Conservation (phyloP, 2,329 filamentous ascomycete genomes). For the Massarina eburnea region DNA sequence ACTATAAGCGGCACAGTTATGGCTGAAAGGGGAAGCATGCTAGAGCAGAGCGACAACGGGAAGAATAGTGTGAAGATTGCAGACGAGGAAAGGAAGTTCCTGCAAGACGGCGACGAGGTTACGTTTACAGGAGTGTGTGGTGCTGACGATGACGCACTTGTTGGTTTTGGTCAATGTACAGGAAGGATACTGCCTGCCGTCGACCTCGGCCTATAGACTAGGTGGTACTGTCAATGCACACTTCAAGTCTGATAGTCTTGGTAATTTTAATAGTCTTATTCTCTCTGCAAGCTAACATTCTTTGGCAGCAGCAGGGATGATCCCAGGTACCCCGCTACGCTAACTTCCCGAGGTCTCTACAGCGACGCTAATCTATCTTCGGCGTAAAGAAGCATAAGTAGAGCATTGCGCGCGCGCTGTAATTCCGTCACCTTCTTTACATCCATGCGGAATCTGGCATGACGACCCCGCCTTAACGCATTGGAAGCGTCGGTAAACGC, state of each 20-base stretch:
- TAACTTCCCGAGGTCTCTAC: too few relatives aligned
- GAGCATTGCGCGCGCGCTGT: slow-evolving; percentile 14
- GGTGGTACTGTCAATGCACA: too few relatives aligned
- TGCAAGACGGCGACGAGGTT: slow-evolving; percentile 74
- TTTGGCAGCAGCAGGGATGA: too few relatives aligned
- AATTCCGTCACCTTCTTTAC: slow-evolving; percentile 16
- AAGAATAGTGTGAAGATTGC: slow-evolving; percentile 64
- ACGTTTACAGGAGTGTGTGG: slow-evolving; percentile 68
- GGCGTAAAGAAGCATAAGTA: too few relatives aligned
- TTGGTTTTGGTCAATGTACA: slow-evolving; percentile 75
- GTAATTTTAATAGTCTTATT: too few relatives aligned
- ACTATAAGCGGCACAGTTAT: slow-evolving; percentile 69
- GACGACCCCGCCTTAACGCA: slow-evolving; percentile 1
- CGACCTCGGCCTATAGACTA: slow-evolving; percentile 16
- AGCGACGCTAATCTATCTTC: too few relatives aligned
- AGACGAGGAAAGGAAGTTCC: slow-evolving; percentile 67
- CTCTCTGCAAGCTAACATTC: too few relatives aligned
- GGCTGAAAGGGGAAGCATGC: slow-evolving; percentile 65
- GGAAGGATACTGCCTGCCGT: slow-evolving; percentile 59
- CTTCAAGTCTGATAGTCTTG: neutral
- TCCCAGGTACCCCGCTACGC: too few relatives aligned
- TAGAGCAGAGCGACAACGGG: slow-evolving; percentile 72
- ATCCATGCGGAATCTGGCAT: slow-evolving; percentile 1
- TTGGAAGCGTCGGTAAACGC: neutral
- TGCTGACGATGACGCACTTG: slow-evolving; percentile 61